Conservation (phyloP, 2,329 filamentous ascomycete genomes). For the Sclerotiophoma versabilis region DNA sequence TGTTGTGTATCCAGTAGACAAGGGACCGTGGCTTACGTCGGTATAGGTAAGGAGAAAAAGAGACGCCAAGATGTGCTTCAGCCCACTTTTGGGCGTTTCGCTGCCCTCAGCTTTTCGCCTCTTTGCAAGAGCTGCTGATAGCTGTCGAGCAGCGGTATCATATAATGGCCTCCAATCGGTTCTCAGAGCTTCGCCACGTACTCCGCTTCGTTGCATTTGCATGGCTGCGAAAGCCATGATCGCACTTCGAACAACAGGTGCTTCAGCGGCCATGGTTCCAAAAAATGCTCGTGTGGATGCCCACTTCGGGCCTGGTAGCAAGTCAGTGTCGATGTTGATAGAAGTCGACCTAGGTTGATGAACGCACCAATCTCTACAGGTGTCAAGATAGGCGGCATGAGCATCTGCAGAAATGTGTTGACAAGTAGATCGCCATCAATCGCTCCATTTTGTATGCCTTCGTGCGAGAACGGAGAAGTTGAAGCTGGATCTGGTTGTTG, state of each 20-base stretch:
- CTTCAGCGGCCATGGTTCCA: conserved; percentile 57
- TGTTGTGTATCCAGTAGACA: conserved; percentile 22
- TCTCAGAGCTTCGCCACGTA: conserved; percentile 42
- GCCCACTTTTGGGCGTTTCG: conserved; percentile 19
- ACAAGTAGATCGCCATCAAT: conserved; percentile 52
- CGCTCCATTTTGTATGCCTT: conserved; percentile 25
- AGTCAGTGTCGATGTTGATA: not conserved
- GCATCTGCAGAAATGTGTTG: conserved; percentile 58
- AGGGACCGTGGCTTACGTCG: conserved; percentile 47
- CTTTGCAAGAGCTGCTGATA: conserved; percentile 29
- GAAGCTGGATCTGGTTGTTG: conserved; percentile 31
- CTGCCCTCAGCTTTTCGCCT: conserved; percentile 21
- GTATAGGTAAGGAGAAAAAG: conserved; percentile 64
- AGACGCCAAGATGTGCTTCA: conserved; percentile 58
- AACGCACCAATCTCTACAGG: conserved; percentile 58
- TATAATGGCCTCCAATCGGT: conserved; percentile 45
- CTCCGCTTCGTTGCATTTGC: conserved; percentile 45
- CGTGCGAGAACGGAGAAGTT: conserved; percentile 40
- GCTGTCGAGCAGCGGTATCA: conserved; percentile 37
- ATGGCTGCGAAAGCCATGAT: conserved; percentile 62
- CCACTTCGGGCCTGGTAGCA: conserved; percentile 54
- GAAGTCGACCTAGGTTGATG: not conserved
- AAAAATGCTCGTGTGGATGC: conserved; percentile 58
- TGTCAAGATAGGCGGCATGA: conserved; percentile 61
- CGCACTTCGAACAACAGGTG: conserved; percentile 57